Conservation (phyloP, 2,329 filamentous ascomycete genomes). For the Alternaria longipes region DNA sequence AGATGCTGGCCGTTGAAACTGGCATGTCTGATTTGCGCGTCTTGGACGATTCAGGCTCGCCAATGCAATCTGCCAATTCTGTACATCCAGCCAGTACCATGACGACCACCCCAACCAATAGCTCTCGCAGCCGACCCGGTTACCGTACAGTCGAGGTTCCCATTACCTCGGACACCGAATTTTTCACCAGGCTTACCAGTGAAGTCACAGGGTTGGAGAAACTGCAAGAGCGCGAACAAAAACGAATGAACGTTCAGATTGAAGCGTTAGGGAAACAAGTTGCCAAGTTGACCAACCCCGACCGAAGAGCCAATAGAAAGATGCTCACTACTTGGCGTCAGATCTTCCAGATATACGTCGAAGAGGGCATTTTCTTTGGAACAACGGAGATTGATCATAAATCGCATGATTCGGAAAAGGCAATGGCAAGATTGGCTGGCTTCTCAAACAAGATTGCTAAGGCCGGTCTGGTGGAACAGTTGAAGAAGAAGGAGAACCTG, state of each 20-base stretch:
- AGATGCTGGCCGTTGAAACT: slow-evolving; percentile 65
- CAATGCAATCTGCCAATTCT: slow-evolving; percentile 13
- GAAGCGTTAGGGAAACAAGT: slow-evolving; percentile 71
- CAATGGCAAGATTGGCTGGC: slow-evolving; percentile 72
- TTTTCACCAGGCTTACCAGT: slow-evolving; percentile 78
- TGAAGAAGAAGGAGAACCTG: slow-evolving; percentile 73
- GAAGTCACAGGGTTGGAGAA: slow-evolving; percentile 75
- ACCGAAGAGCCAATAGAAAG: slow-evolving; percentile 66
- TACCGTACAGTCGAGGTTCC: slow-evolving; percentile 73
- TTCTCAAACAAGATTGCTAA: slow-evolving; percentile 75
- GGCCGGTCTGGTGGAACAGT: slow-evolving; percentile 65
- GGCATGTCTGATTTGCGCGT: slow-evolving; percentile 53
- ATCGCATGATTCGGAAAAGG: slow-evolving; percentile 70
- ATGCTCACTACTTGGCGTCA: slow-evolving; percentile 81
- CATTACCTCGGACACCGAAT: slow-evolving; percentile 78
- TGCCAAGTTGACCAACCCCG: slow-evolving; percentile 70
- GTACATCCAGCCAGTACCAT: background rate
- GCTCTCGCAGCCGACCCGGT: slow-evolving; percentile 23
- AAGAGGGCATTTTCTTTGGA: slow-evolving; percentile 84
- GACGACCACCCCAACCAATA: background rate
- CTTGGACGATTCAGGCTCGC: slow-evolving; percentile 37
- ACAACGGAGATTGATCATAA: slow-evolving; percentile 76
- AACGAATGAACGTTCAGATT: slow-evolving; percentile 70
- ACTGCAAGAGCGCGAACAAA: slow-evolving; percentile 73
- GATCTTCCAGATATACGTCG: slow-evolving; percentile 82